Percentiles rank a stretch among this genome's conserved stretches.
These are phyloP conservation scores for Veloporphyrellus conicus DNA, from an alignment of 1,284 basidiomycete genomes.

Conservation along the genomic window DNA sequence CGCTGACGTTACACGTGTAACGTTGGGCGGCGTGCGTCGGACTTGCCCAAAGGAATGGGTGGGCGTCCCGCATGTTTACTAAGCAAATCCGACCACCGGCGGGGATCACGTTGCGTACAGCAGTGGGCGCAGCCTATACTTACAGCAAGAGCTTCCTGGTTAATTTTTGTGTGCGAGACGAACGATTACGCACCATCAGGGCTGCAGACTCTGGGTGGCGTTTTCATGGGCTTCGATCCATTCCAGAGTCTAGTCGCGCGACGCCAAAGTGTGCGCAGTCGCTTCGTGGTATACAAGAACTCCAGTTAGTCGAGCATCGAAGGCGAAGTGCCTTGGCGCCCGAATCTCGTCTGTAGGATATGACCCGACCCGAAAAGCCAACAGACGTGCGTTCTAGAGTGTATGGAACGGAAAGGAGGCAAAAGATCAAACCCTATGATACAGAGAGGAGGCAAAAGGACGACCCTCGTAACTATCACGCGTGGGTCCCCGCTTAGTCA, in stretches of 20 bases:
- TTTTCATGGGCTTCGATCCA: constrained; percentile 2
- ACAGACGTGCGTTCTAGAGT: neutral
- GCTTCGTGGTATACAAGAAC: neutral
- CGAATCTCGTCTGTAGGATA: neutral
- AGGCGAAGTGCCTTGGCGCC: constrained; percentile 3
- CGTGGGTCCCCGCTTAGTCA: constrained; percentile 21
- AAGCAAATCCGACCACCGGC: constrained; percentile 12
- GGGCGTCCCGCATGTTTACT: constrained; percentile 3
- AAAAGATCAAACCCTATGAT: constrained; percentile 4
- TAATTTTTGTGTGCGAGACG: neutral
- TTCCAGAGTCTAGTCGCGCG: constrained; percentile 3
- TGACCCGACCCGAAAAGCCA: neutral
- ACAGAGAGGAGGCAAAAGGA: neutral
- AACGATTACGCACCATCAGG: constrained; percentile 6
- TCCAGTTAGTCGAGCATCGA: constrained; percentile 1
- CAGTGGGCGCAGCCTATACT: no score
- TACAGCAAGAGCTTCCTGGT: neutral
- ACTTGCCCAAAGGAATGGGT: neutral
- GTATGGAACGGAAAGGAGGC: neutral
- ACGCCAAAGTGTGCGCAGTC: neutral
- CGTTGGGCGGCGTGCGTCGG: constrained; percentile 12
- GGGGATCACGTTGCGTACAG: neutral
- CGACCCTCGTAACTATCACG: constrained; percentile 7
- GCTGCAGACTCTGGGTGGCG: neutral
- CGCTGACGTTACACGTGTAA: constrained; percentile 32